phyloP scores from a whole-genome alignment of 805 yeast species.

The Yamadazyma akitaensis region DNA sequence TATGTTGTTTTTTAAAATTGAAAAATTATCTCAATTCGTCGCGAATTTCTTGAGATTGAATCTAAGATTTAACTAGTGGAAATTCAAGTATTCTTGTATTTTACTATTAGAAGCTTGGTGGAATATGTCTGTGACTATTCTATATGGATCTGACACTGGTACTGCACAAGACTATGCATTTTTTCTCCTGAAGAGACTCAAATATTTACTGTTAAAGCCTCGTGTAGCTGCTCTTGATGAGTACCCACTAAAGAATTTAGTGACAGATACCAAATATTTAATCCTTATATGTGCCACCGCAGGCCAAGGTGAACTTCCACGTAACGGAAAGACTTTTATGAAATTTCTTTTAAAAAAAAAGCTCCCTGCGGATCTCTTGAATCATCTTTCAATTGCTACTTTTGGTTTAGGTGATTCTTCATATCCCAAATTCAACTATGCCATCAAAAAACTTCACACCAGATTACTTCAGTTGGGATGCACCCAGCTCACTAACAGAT shows the following conservation, averaged over 20 bases:
- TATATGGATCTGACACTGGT: slow-evolving; percentile 93
- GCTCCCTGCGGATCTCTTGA: slow-evolving; percentile 56
- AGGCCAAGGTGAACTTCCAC: slow-evolving; percentile 93
- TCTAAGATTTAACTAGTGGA: neutral
- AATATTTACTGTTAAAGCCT: slow-evolving; percentile 50
- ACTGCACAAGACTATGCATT: slow-evolving; percentile 83
- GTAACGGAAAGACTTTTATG: slow-evolving; percentile 75
- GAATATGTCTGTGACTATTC: slow-evolving; percentile 44
- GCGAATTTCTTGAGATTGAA: neutral
- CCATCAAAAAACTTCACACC: slow-evolving; percentile 77
- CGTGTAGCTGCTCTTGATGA: slow-evolving; percentile 55
- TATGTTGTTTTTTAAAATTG: neutral
- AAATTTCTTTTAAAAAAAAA: slow-evolving; percentile 63
- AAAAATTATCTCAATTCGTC: neutral
- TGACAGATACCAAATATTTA: slow-evolving; percentile 43
- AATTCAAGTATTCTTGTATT: neutral
- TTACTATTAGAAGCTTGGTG: neutral
- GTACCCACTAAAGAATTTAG: slow-evolving; percentile 52
- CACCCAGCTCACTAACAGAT: slow-evolving; percentile 60
- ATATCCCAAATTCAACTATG: slow-evolving; percentile 84
- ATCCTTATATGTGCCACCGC: slow-evolving; percentile 80
- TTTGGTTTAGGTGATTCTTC: slow-evolving; percentile 95
- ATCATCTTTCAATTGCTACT: slow-evolving; percentile 61
- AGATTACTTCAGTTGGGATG: slow-evolving; percentile 84
- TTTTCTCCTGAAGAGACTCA: slow-evolving; percentile 52